phyloP scores from a whole-genome alignment of 148 eudicot species.

The Salicornia ramosissima region DNA sequence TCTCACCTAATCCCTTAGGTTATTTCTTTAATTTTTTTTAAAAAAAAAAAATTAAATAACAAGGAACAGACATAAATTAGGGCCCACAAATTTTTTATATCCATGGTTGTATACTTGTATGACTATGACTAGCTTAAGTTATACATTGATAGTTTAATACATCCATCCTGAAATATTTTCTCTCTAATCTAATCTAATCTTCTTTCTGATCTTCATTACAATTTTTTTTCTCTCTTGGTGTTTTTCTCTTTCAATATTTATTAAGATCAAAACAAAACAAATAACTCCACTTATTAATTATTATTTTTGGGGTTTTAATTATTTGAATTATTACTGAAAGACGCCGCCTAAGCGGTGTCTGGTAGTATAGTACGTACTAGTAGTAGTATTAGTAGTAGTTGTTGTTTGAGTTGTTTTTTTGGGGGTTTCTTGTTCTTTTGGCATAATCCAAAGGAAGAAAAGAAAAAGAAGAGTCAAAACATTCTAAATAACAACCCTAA shows the following conservation, averaged over 20 bases:
- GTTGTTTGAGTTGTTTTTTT: constrained; percentile 9
- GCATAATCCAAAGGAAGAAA: constrained; percentile 31
- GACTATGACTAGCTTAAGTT: constrained; percentile 16
- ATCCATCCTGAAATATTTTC: constrained; percentile 25
- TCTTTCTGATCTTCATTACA: neutral
- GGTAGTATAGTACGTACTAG: neutral
- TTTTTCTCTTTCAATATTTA: neutral
- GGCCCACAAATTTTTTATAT: constrained; percentile 17
- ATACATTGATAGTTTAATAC: too few species aligned
- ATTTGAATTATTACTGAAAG: neutral
- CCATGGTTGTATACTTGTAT: constrained; percentile 18
- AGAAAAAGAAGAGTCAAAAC: constrained; percentile 14
- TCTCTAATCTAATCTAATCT: too few species aligned
- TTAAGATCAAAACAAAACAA: neutral
- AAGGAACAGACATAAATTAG: too few species aligned
- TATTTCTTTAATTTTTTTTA: constrained; percentile 21
- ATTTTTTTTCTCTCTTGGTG: constrained; percentile 5
- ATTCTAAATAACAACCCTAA: constrained; percentile 39
- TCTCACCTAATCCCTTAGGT: constrained; percentile 24
- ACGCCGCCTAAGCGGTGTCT: neutral
- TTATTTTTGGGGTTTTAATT: neutral
- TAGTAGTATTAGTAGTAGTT: neutral
- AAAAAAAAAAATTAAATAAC: constrained; percentile 18
- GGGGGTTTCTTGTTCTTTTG: constrained; percentile 42
- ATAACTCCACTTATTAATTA: neutral